Base-by-base conservation (phyloP, 2,329 filamentous ascomycete genomes). In the Aspergillus luchuensis region DNA sequence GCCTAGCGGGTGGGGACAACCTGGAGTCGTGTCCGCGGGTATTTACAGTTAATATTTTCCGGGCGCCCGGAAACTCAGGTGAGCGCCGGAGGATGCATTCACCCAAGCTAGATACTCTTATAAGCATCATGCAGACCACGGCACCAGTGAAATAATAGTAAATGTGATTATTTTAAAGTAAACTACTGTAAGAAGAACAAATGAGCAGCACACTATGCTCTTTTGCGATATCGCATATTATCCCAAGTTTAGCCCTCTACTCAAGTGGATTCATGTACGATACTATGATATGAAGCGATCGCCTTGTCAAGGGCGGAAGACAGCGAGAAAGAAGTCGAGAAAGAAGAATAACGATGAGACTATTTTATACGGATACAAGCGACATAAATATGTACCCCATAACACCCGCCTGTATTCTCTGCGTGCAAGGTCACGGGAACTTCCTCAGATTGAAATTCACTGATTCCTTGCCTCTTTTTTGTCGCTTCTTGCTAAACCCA, bases 41-140 rank as follows among this genome's bases (percentile, higher is more conserved):
- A 68, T 68, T 67, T 67, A 66, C 65, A 68, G 67, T 64, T 60
- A 65, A 68, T 67, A 67, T 69, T 70, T 69, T 70, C 68, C 68
- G 67, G 65, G 38, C 50, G 39, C 56, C 64, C 33, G 33, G 60
- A 61, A 64, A 57, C 36, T 58, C 56, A 61, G 55, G 56, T 56
- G 51, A 56, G 51, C 38, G 19, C 47, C 28, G 41, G 43, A 41
- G 55, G 55, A 43, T 54, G 58, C 48, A 60, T 53, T 58, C 21
- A 23, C 33, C 33, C 49, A 56, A 61, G 25, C 36, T 43, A 11
- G 39, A 36, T 30, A 36, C 33, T 49, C 36, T 15, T 11, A 57
- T 11, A 23, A 57, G 49, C 21, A 39, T 48, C 49, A 21, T 51
- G 58, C 51, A 58, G 56, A 45, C 56, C 19, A 56, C 39, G 52